phyloP scores from a whole-genome alignment of 2,329 filamentous ascomycete species.

The Phaeosphaeria sp. region DNA sequence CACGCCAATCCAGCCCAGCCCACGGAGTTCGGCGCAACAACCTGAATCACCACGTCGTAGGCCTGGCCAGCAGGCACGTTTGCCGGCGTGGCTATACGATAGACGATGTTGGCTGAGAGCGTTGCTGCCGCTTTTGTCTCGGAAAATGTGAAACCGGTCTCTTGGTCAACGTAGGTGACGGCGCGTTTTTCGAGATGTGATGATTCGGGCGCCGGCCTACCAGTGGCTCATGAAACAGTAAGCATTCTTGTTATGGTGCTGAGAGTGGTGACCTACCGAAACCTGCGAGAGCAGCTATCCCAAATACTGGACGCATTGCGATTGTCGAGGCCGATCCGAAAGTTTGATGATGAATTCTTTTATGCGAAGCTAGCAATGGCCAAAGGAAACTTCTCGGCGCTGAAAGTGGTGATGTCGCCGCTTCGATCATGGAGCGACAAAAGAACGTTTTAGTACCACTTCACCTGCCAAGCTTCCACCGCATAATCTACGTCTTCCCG shows the following conservation, averaged over 20 bases:
- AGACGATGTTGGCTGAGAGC: constrained; percentile 33
- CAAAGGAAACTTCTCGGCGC: no score
- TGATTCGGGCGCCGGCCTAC: constrained; percentile 16
- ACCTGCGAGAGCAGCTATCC: constrained; percentile 26
- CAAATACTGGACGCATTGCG: constrained; percentile 28
- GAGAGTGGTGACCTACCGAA: constrained; percentile 18
- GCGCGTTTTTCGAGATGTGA: constrained; percentile 15
- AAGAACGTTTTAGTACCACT: constrained; percentile 30
- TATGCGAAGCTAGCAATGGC: background rate
- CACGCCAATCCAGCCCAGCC: constrained; percentile 42
- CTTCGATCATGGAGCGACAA: constrained; percentile 15
- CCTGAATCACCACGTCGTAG: constrained; percentile 39
- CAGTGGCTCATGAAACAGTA: constrained; percentile 14
- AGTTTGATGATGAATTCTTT: background rate
- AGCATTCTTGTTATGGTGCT: background rate
- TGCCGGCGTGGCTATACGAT: constrained; percentile 37
- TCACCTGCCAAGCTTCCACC: constrained; percentile 32
- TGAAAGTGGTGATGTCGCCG: background rate
- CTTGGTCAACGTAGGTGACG: constrained; percentile 29
- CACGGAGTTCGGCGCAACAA: constrained; percentile 31
- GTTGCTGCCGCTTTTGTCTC: constrained; percentile 38
- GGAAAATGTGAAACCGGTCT: constrained; percentile 45
- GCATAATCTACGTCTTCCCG: constrained; percentile 31
- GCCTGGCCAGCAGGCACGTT: constrained; percentile 21
- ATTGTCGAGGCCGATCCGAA: background rate